These are phyloP conservation scores for Calonectria naviculata DNA, from an alignment of 2,329 filamentous ascomycete genomes.

Conservation along the genomic window DNA sequence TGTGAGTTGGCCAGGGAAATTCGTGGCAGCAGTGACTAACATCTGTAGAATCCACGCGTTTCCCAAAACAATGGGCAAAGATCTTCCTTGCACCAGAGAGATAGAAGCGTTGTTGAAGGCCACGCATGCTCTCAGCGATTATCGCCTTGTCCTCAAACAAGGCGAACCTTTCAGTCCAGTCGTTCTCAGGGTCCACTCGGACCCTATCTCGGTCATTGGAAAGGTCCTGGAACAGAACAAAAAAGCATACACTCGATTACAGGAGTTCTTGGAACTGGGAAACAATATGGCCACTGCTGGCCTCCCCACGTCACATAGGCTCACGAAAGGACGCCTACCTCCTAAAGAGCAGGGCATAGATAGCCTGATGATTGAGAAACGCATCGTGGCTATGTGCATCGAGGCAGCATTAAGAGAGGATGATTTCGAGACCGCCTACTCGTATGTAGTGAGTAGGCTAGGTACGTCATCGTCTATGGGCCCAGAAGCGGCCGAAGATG, in stretches of 20 bases:
- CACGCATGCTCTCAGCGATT: constrained; percentile 80
- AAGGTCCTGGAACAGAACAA: constrained; percentile 82
- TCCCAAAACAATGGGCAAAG: constrained; percentile 64
- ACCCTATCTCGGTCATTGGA: constrained; percentile 78
- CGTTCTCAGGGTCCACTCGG: constrained; percentile 79
- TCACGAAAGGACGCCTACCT: constrained; percentile 9
- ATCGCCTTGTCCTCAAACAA: constrained; percentile 81
- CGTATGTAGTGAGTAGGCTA: constrained; percentile 80
- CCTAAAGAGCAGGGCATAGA: constrained; percentile 42
- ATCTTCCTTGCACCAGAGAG: constrained; percentile 61
- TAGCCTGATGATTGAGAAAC: constrained; percentile 64
- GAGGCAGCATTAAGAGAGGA: constrained; percentile 81
- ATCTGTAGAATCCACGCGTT: constrained; percentile 70
- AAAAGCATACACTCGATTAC: constrained; percentile 78
- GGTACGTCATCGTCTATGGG: constrained; percentile 42
- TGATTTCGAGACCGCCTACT: constrained; percentile 89
- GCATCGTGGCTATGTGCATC: constrained; percentile 84
- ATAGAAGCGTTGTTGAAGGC: constrained; percentile 75
- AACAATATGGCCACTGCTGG: constrained; percentile 73
- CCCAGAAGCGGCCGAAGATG: constrained; percentile 55
- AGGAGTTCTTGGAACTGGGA: constrained; percentile 78
- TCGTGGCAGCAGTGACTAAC: constrained; percentile 23
- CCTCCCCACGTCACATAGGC: constrained; percentile 44
- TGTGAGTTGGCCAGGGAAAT: constrained; percentile 59
- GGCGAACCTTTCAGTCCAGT: constrained; percentile 85